A percentile compares a stretch with the other conserved stretches of the same genome.
Conservation (phyloP, 192 early-diverging fungal species). For the Cladochytrium replicatum region DNA sequence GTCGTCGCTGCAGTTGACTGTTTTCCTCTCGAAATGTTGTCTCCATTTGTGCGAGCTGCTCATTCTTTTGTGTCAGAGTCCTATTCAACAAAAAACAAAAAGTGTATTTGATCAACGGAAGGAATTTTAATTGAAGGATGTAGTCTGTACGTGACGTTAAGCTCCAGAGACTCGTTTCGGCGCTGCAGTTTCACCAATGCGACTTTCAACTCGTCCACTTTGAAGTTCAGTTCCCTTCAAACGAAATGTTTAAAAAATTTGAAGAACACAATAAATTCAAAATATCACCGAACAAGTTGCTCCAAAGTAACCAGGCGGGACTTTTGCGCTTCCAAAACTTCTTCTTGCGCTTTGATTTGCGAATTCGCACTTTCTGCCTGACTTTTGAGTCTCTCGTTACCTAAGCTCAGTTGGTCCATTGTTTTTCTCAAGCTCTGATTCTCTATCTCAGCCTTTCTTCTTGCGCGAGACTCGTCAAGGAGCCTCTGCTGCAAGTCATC, state of each 20-base stretch:
- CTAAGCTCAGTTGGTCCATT: too few species aligned
- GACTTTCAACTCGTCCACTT: constrained; percentile 39
- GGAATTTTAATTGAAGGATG: background rate
- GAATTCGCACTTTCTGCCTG: too few species aligned
- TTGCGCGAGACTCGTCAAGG: constrained; percentile 24
- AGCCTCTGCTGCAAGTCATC: constrained; percentile 35
- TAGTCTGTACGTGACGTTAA: constrained; percentile 18
- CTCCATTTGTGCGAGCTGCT: constrained; percentile 27
- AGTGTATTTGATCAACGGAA: background rate
- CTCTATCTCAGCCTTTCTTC: constrained; percentile 21
- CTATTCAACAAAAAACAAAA: constrained; percentile 9
- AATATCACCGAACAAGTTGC: background rate
- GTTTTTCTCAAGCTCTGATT: constrained; percentile 2
- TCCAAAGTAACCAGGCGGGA: too few species aligned
- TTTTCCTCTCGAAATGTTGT: constrained; percentile 38
- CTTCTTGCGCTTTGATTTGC: too few species aligned
- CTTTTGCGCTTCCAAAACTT: too few species aligned
- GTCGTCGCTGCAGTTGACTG: constrained; percentile 33
- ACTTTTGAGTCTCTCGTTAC: too few species aligned
- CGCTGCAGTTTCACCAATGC: constrained; percentile 23
- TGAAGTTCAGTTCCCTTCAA: constrained; percentile 37
- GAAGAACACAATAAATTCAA: too few species aligned
- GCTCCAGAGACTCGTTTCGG: constrained; percentile 24
- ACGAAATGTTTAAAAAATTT: too few species aligned
- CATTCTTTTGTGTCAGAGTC: constrained; percentile 27